A percentile compares a stretch with the other conserved stretches of the same genome.
Conservation (phyloP, 2,329 filamentous ascomycete genomes). For the Pyrenophora seminiperda region DNA sequence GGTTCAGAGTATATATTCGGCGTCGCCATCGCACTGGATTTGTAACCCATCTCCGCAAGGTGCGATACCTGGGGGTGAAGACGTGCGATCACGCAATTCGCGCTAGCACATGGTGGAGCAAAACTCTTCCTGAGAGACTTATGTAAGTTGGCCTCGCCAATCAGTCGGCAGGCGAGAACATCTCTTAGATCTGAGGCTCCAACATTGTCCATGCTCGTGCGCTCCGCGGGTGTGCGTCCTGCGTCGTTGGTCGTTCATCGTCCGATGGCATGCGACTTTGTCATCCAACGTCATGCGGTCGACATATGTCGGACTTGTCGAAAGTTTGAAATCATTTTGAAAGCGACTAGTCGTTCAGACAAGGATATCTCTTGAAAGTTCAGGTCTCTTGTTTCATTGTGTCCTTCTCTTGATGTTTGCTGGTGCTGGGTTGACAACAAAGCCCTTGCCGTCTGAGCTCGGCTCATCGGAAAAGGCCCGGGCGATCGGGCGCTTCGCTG, state of each 20-base stretch:
- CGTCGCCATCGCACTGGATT: constrained; percentile 37
- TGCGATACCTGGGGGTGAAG: constrained; percentile 35
- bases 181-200: constrained; percentile 8
- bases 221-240: constrained; percentile 16
- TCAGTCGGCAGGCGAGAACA: constrained; percentile 18
- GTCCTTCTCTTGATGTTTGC: constrained; percentile 15
- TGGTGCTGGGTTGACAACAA: neutral
- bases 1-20: constrained; percentile 36
- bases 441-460: constrained; percentile 10
- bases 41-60: constrained; percentile 39
- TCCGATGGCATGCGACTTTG: constrained; percentile 17
- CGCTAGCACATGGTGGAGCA: constrained; percentile 34
- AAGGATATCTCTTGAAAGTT: neutral
- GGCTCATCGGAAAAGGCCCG: constrained; percentile 16
- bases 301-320: constrained; percentile 6
- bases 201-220: constrained; percentile 16
- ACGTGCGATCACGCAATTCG: constrained; percentile 44
- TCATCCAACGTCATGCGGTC: constrained; percentile 23
- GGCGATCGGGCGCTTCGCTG: constrained; percentile 17
- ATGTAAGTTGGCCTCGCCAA: constrained; percentile 31
- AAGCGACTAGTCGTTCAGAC: neutral
- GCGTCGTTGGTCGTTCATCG: constrained; percentile 22
- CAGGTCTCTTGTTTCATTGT: constrained; percentile 4
- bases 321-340: constrained; percentile 9
- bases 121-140: constrained; percentile 27